phyloP scores from a whole-genome alignment of 2,329 filamentous ascomycete genomes.

The Tolypocladium inflatum region DNA sequence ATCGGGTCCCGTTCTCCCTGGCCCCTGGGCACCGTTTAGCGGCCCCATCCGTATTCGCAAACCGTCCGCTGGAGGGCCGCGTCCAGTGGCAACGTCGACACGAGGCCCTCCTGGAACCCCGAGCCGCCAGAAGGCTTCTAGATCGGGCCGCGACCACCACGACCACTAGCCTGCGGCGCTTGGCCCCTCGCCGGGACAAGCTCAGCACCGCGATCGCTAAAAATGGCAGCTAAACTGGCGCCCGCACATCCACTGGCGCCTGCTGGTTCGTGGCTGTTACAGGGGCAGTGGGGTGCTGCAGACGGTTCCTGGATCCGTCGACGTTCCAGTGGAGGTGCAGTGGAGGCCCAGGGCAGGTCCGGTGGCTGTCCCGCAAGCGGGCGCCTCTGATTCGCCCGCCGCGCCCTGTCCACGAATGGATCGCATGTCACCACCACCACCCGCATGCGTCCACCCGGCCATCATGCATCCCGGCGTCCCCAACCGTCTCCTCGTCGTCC shows the following conservation, averaged over 20 bases:
- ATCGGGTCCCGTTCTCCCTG: too few species aligned
- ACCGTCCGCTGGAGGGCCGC: background rate
- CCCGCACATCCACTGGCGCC: background rate
- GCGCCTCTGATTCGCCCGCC: background rate
- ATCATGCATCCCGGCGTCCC: background rate
- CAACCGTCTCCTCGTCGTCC: background rate
- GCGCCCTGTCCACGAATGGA: background rate
- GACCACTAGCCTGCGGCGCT: background rate
- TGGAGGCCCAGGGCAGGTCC: background rate
- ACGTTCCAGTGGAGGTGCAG: background rate
- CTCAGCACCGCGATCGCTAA: constrained; percentile 3
- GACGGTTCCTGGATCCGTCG: background rate
- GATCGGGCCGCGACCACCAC: background rate
- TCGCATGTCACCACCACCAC: background rate
- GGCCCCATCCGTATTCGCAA: background rate
- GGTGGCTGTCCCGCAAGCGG: background rate
- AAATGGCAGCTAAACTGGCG: constrained; percentile 1
- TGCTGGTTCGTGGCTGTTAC: constrained; percentile 1
- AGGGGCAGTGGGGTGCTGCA: constrained; percentile 1
- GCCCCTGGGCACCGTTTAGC: background rate
- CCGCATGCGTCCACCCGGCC: background rate
- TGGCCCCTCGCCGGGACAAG: background rate
- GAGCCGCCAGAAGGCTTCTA: background rate
- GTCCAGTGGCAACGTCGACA: background rate
- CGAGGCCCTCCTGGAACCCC: background rate